These are phyloP conservation scores for Tilletia caries DNA, from an alignment of 1,284 basidiomycete genomes.

Conservation along the genomic window DNA sequence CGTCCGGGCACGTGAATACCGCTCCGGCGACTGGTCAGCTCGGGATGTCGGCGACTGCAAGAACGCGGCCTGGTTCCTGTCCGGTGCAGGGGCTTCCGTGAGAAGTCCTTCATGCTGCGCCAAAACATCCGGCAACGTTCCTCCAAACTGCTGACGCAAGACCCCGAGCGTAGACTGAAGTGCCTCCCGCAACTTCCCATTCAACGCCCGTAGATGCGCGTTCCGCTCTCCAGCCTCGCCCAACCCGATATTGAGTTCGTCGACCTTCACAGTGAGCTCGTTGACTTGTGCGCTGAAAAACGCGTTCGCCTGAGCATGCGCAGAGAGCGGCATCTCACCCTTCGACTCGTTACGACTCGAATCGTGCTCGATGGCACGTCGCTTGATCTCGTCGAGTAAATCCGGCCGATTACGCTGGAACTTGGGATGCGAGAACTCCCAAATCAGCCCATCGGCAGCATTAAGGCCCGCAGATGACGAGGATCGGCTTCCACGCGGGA, in stretches of 20 bases:
- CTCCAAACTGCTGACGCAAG: background rate
- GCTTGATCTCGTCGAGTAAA: constrained; percentile 77
- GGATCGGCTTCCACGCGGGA: constrained; percentile 68
- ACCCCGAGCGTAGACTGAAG: background rate
- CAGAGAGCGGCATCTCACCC: background rate
- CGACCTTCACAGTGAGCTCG: constrained; percentile 8
- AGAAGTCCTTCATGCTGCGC: constrained; percentile 5
- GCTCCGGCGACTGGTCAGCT: background rate
- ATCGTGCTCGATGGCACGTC: constrained; percentile 62
- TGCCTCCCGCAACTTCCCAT: background rate
- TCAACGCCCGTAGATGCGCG: background rate
- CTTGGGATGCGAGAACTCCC: constrained; percentile 84
- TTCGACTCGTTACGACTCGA: background rate
- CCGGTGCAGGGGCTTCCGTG: background rate
- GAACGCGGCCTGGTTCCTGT: background rate
- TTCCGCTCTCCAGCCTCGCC: constrained; percentile 6
- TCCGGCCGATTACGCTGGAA: constrained; percentile 77
- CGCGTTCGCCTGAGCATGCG: constrained; percentile 6
- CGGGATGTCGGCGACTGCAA: background rate
- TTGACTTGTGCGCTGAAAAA: constrained; percentile 5
- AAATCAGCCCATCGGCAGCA: constrained; percentile 73
- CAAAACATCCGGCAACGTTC: background rate
- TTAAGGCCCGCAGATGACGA: constrained; percentile 57
- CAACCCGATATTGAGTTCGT: constrained; percentile 3
- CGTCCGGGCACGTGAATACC: background rate